phyloP scores from a whole-genome alignment of 2,329 filamentous ascomycete genomes.

The Fusarium tjaetaba region DNA sequence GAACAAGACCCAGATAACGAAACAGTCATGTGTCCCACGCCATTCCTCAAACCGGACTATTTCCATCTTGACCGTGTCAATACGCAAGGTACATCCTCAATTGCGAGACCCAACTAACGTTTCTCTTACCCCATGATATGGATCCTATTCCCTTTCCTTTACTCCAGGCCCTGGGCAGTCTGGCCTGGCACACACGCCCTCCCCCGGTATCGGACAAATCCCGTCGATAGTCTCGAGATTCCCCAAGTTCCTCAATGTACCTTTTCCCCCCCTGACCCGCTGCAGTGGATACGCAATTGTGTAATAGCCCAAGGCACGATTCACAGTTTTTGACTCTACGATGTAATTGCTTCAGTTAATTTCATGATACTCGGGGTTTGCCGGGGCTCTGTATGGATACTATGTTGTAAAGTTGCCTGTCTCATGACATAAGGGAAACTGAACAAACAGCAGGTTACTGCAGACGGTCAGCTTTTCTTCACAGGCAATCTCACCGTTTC shows the following conservation, averaged over 20 bases:
- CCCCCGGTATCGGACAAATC: constrained; percentile 36
- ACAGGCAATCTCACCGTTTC: neutral
- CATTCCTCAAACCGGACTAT: neutral
- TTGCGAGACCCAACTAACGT: constrained; percentile 14
- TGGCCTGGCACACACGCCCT: neutral
- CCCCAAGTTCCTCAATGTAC: constrained; percentile 22
- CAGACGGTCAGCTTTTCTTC: neutral
- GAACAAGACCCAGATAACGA: neutral
- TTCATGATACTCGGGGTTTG: constrained; percentile 27
- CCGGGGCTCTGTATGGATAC: constrained; percentile 24
- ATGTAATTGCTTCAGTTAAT: neutral
- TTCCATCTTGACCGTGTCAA: neutral
- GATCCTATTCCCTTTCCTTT: neutral
- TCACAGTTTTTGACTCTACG: neutral
- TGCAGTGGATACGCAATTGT: constrained; percentile 35
- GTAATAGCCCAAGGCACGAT: constrained; percentile 25
- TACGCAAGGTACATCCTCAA: constrained; percentile 11
- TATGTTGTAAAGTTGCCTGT: constrained; percentile 19
- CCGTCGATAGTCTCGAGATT: neutral
- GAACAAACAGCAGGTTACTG: neutral
- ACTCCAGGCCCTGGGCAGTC: neutral
- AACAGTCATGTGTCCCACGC: constrained; percentile 2
- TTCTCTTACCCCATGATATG: constrained; percentile 28
- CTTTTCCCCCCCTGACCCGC: constrained; percentile 14
- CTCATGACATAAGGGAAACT: constrained; percentile 32